Evolutionary conservation across 768 basidiomycete species (phyloP).

Genomic region (Chalciporus chontae): DNA sequence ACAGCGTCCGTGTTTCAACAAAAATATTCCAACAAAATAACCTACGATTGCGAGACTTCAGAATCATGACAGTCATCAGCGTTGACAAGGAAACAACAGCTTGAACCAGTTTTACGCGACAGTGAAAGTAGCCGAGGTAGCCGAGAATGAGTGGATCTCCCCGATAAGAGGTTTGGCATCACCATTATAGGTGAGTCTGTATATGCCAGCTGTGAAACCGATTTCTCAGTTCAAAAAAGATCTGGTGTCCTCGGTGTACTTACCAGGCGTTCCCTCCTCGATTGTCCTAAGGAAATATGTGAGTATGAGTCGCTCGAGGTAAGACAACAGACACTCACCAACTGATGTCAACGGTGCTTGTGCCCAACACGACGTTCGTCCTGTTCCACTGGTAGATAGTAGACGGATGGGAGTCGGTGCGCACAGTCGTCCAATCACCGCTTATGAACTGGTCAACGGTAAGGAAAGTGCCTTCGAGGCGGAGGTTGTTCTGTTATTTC

Average conservation of each 20-base stretch:
- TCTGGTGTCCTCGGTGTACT: neutral
- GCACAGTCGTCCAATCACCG: constrained; percentile 52
- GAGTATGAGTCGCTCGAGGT: neutral
- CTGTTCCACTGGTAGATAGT: constrained; percentile 65
- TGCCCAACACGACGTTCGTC: constrained; percentile 53
- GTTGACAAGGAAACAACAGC: no score
- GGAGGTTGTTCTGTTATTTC: constrained; percentile 62
- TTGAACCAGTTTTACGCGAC: constrained; percentile 26
- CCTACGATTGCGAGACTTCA: no score
- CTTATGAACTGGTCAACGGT: constrained; percentile 53
- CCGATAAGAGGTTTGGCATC: constrained; percentile 73
- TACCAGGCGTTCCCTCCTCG: constrained; percentile 47
- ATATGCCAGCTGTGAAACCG: constrained; percentile 52
- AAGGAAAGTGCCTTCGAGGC: constrained; percentile 70
- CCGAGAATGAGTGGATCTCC: constrained; percentile 58
- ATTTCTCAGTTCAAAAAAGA: neutral
- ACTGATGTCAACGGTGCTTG: constrained; percentile 61
- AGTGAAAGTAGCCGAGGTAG: constrained; percentile 59
- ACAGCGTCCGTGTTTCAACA: no score
- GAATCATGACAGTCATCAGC: neutral
- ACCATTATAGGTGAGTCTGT: constrained; percentile 69
- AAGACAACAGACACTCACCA: constrained; percentile 43
- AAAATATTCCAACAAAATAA: no score
- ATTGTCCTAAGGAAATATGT: constrained; percentile 47
- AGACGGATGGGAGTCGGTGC: constrained; percentile 78